phyloP scores from a whole-genome alignment of 148 eudicot genomes.

The Cornus florida region DNA sequence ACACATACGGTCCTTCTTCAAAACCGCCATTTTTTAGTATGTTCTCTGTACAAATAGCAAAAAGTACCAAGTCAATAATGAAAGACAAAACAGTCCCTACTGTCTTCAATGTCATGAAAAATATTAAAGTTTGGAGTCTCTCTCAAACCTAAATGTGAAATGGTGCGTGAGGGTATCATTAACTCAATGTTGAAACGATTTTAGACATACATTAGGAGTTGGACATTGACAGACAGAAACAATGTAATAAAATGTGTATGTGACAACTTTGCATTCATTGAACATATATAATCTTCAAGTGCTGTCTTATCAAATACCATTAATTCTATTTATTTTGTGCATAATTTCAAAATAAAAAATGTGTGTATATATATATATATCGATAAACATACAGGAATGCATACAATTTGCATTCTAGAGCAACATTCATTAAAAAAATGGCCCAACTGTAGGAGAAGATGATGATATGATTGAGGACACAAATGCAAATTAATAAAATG shows the following conservation, averaged over 20 bases:
- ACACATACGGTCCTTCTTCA: slow-evolving; percentile 87
- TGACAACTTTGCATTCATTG: background rate
- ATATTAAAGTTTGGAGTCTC: background rate
- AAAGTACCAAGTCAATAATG: background rate
- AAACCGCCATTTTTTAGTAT: slow-evolving; percentile 77
- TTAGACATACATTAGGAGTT: background rate
- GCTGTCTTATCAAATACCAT: background rate
- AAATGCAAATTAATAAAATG: too few species aligned
- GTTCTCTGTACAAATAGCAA: slow-evolving; percentile 41
- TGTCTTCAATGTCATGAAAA: background rate
- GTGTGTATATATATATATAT: too few species aligned
- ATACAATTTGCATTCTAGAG: too few species aligned
- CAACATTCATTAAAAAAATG: too few species aligned
- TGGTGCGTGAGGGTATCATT: background rate
- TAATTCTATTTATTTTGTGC: background rate
- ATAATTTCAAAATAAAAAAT: too few species aligned
- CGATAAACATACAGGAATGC: too few species aligned
- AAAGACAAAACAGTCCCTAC: background rate
- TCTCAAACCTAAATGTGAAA: background rate
- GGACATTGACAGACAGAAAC: background rate
- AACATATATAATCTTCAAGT: background rate
- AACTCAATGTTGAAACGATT: background rate
- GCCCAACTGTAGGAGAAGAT: too few species aligned
- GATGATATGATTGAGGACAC: too few species aligned
- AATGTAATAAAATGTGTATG: background rate